Base-by-base conservation (phyloP, 1,284 basidiomycete genomes). In the Irpex lacteus region DNA sequence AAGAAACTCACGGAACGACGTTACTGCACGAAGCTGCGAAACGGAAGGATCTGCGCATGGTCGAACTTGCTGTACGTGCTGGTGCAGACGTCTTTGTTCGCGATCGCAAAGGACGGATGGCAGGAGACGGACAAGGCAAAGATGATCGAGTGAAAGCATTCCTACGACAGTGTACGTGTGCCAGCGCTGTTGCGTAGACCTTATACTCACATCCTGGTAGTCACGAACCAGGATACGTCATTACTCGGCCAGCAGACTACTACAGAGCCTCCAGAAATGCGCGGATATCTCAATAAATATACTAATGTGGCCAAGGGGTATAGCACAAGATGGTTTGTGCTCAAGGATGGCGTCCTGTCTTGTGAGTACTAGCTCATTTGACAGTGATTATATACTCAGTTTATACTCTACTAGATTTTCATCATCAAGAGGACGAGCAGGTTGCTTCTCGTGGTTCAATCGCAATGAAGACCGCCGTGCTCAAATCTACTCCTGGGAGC, bases 251-350 rank as follows among this genome's bases (percentile, higher is more conserved):
- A 71, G 5, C 70, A 72, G 1, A 67, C 79, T 3, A 77, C 79
- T 6, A 59, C 56, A 1, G 86, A 88, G 59, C 88, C 90, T 1
- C 90, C 89, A 0, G 79, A 83, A 13, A 78, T 95, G 60, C 87
- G 86, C 68, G 95, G 95, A 0, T 96, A 94, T 71, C 79, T 95
- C 18, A 92, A 90, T 73, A 97, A 97, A 76, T 97, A 95, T 74
- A 90, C 91, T 4, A 97, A 96, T 70, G 89, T 96, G 49, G 94
- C 94, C 0, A 88, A 89, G 69, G 96, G 97, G 0, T 98, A 96
- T 77, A 91, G 90, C 70, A 92, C 92, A 0, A 84, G 97, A 0
- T 98, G 96, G 95, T 98, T 98, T 72, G 95, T 98, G 0, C 84
- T 98, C 47, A 89, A 93, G 70, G 87, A 93, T 66, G 97, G 95